Evolutionary conservation across 106 monocot species (phyloP).

Genomic region (Ottelia alismoides): DNA sequence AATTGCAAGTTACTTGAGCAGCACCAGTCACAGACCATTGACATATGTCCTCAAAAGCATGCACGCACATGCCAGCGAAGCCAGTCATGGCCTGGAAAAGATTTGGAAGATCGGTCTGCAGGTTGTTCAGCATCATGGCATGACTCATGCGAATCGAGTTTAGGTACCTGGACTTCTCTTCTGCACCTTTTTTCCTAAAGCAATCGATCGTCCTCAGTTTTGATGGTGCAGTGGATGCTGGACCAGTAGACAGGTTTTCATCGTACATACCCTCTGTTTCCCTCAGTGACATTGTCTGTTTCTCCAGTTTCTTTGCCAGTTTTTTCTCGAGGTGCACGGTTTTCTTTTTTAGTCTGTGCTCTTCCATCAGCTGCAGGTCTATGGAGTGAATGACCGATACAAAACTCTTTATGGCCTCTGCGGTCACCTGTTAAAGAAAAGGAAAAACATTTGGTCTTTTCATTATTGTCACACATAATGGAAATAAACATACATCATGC

Average conservation of each 20-base stretch:
- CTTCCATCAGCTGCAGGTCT: constrained; percentile 49
- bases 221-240: neutral
- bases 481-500: too few relatives aligned
- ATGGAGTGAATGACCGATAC: constrained; percentile 56
- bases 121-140: constrained; percentile 62
- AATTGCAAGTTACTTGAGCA: too few relatives aligned
- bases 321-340: constrained; percentile 33
- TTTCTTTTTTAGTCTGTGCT: constrained; percentile 50
- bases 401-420: constrained; percentile 75
- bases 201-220: constrained; percentile 35
- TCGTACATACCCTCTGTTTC: constrained; percentile 6
- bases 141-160: constrained; percentile 49
- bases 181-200: constrained; percentile 48
- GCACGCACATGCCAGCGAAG: constrained; percentile 43
- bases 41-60: constrained; percentile 45
- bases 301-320: too few relatives aligned
- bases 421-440: constrained; percentile 35
- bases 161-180: constrained; percentile 53
- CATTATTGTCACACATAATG: too few relatives aligned
- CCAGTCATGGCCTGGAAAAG: constrained; percentile 77
- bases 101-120: constrained; percentile 73
- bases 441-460: neutral
- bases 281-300: constrained; percentile 26
- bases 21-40: constrained; percentile 1
- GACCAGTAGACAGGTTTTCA: neutral